phyloP scores from a whole-genome alignment of 106 monocot genomes.

The Dendrobium huoshanense region DNA sequence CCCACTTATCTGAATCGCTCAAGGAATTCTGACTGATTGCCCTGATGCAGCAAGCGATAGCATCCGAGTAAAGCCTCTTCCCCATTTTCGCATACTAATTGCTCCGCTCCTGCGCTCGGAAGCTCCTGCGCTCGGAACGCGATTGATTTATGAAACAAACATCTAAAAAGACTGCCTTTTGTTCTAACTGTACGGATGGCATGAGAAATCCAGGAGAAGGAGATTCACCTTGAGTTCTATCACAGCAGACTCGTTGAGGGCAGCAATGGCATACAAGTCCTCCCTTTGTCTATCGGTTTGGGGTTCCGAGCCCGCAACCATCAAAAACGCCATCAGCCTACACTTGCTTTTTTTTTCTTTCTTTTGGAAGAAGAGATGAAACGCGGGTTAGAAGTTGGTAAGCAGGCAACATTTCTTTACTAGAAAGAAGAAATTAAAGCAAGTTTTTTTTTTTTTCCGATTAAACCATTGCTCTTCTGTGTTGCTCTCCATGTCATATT shows the following conservation, averaged over 20 bases:
- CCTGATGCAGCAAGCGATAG: slow-evolving; percentile 79
- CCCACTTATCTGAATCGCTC: slow-evolving; percentile 42
- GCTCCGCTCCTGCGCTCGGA: slow-evolving; percentile 64
- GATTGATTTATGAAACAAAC: neutral
- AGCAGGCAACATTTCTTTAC: too few relatives aligned
- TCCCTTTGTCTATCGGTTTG: slow-evolving; percentile 58
- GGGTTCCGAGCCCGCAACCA: slow-evolving; percentile 60
- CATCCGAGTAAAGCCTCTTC: slow-evolving; percentile 68
- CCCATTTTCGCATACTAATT: slow-evolving; percentile 83
- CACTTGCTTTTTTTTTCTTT: too few relatives aligned
- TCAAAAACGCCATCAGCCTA: slow-evolving; percentile 63
- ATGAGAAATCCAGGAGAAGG: neutral
- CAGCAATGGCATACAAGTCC: slow-evolving; percentile 70
- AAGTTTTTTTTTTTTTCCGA: too few relatives aligned
- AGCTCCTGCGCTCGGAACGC: slow-evolving; percentile 37
- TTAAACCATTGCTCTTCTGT: too few relatives aligned
- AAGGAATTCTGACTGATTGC: slow-evolving; percentile 79
- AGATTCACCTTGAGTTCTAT: slow-evolving; percentile 61
- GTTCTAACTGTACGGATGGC: neutral
- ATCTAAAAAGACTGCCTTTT: neutral
- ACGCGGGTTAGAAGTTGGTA: too few relatives aligned
- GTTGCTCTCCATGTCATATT: too few relatives aligned
- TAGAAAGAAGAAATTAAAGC: too few relatives aligned
- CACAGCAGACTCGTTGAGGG: slow-evolving; percentile 71
- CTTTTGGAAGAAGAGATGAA: too few relatives aligned